Percentiles rank a stretch among this genome's conserved stretches.
phyloP scores from a whole-genome alignment of 2,329 filamentous ascomycete species.

The Hypoxylon sp. region DNA sequence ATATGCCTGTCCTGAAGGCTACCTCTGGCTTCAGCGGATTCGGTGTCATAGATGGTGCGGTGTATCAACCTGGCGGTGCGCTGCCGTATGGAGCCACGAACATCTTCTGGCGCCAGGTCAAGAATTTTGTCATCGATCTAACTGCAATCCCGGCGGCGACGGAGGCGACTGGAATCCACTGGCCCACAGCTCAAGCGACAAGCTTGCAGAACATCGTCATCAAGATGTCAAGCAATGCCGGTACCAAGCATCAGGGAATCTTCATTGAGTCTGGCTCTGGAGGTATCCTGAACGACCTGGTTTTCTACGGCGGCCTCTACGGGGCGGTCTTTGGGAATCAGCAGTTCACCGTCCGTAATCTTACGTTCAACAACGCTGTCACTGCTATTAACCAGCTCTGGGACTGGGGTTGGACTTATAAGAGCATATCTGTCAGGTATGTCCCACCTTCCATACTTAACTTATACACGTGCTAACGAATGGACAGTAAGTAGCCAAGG shows the following conservation, averaged over 20 bases:
- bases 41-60: constrained; percentile 62
- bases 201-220: constrained; percentile 70
- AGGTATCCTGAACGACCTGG: constrained; percentile 75
- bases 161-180: constrained; percentile 70
- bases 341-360: constrained; percentile 77
- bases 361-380: constrained; percentile 73
- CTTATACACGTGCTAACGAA: constrained; percentile 14
- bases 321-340: constrained; percentile 69
- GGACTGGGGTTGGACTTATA: constrained; percentile 83
- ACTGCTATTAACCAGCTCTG: constrained; percentile 79
- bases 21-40: constrained; percentile 61
- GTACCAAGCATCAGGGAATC: constrained; percentile 67
- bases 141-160: constrained; percentile 62
- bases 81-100: constrained; percentile 68
- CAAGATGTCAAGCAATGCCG: constrained; percentile 59
- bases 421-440: constrained; percentile 38
- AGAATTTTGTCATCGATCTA: constrained; percentile 69
- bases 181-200: constrained; percentile 75
- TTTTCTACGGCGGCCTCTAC: constrained; percentile 78
- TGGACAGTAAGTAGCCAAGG: constrained; percentile 22
- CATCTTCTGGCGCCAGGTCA: constrained; percentile 69
- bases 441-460: background rate
- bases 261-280: constrained; percentile 74
- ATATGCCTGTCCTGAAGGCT: constrained; percentile 67
- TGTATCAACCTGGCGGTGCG: constrained; percentile 56